Conservation (phyloP, 345 rosid species). For the Gossypium rotundifolium region DNA sequence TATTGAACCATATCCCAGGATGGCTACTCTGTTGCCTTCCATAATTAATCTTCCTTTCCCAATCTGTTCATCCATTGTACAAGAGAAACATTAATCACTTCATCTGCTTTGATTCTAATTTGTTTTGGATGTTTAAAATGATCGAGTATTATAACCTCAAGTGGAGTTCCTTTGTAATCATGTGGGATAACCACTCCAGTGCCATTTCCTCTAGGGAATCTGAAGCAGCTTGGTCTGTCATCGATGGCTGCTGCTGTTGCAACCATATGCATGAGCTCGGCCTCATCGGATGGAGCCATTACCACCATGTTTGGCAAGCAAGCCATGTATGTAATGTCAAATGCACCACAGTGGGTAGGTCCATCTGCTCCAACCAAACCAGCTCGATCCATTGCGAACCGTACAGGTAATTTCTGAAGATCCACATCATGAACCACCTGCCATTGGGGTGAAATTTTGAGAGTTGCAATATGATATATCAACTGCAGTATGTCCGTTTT, state of each 20-base stretch:
- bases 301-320: conserved; percentile 84
- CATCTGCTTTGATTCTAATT: neutral
- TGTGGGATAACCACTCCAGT: conserved; percentile 50
- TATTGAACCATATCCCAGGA: conserved; percentile 73
- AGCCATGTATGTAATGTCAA: conserved; percentile 64
- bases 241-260: conserved; percentile 74
- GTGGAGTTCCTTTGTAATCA: conserved; percentile 48
- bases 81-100: conserved; percentile 2
- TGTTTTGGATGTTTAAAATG: neutral
- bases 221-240: conserved; percentile 79
- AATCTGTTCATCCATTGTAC: conserved; percentile 33
- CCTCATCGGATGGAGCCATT: conserved; percentile 79
- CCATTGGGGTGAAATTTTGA: neutral
- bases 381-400: conserved; percentile 65
- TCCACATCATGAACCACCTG: conserved; percentile 78
- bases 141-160: conserved; percentile 37
- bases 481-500: neutral
- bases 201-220: conserved; percentile 78
- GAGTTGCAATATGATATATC: neutral
- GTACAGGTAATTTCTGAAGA: conserved; percentile 66
- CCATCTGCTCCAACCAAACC: conserved; percentile 82
- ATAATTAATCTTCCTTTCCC: conserved; percentile 74
- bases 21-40: conserved; percentile 68
- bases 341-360: conserved; percentile 78
- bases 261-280: conserved; percentile 73